These are phyloP conservation scores for Mycena alexandri DNA, from an alignment of 768 basidiomycete genomes.

Conservation along the genomic window DNA sequence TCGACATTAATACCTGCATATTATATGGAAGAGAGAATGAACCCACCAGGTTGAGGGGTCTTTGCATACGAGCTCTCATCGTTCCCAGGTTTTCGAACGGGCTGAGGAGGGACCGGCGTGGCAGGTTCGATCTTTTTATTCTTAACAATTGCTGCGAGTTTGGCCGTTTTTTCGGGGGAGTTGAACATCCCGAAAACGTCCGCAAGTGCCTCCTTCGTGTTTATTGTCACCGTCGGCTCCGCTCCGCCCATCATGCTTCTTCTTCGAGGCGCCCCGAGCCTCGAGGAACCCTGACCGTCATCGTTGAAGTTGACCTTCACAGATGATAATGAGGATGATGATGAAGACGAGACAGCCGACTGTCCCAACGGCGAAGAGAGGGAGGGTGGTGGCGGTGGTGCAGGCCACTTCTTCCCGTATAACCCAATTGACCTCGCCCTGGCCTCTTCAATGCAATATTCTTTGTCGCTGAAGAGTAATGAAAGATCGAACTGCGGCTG, in stretches of 20 bases:
- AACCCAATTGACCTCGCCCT: conserved; percentile 86
- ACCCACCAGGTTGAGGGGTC: conserved; percentile 31
- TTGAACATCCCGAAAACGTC: conserved; percentile 98
- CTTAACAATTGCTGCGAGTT: conserved; percentile 62
- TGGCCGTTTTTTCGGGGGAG: conserved; percentile 83
- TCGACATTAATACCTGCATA: conserved; percentile 21
- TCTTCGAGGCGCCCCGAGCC: conserved; percentile 57
- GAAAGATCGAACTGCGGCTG: conserved; percentile 76
- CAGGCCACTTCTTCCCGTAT: conserved; percentile 85
- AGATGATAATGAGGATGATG: conserved; percentile 52
- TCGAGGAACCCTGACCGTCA: conserved; percentile 62
- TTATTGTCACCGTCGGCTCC: conserved; percentile 94
- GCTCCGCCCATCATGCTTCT: conserved; percentile 58
- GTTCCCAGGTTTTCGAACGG: conserved; percentile 45
- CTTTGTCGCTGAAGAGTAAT: conserved; percentile 82
- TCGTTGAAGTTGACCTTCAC: conserved; percentile 72
- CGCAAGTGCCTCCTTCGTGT: conserved; percentile 94
- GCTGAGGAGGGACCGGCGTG: conserved; percentile 56
- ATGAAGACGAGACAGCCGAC: conserved; percentile 43
- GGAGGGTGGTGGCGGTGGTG: conserved; percentile 68
- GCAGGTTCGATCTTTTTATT: conserved; percentile 79
- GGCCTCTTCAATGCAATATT: conserved; percentile 89
- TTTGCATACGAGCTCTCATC: conserved; percentile 56
- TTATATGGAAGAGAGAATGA: background rate
- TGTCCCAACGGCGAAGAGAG: conserved; percentile 40